Evolutionary conservation across 2,329 filamentous ascomycete species (phyloP).

Genomic region (Beauveria scarabaeidicola): DNA sequence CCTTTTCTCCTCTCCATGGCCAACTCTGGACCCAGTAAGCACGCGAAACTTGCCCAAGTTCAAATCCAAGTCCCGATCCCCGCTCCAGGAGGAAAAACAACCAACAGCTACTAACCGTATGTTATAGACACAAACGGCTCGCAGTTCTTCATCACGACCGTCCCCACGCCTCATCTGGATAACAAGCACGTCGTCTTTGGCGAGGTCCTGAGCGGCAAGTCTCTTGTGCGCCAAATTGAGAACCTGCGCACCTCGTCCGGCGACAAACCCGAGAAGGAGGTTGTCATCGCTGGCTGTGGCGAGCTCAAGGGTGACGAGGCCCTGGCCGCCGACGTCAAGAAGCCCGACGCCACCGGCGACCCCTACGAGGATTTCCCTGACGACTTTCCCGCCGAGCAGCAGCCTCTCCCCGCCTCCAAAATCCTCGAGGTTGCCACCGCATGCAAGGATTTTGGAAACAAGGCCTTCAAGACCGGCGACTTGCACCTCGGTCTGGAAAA

Average conservation of each 20-base stretch:
- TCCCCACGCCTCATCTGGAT: conserved; percentile 89
- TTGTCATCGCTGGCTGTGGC: conserved; percentile 73
- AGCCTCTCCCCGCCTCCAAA: conserved; percentile 56
- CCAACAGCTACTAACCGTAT: conserved; percentile 7
- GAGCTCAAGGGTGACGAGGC: conserved; percentile 69
- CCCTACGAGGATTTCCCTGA: conserved; percentile 94
- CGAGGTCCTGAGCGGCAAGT: conserved; percentile 88
- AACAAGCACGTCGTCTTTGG: conserved; percentile 97
- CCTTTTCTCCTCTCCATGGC: conserved; percentile 96
- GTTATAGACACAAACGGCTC: conserved; percentile 74
- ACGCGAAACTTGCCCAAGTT: not conserved
- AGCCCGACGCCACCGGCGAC: conserved; percentile 75
- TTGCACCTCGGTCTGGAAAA: conserved; percentile 68
- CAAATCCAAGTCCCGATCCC: not conserved
- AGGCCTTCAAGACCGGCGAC: conserved; percentile 78
- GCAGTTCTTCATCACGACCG: conserved; percentile 97
- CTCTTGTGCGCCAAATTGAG: conserved; percentile 81
- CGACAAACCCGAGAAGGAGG: conserved; percentile 72
- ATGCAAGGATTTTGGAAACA: conserved; percentile 88
- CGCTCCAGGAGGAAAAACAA: not conserved
- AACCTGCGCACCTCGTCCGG: conserved; percentile 63
- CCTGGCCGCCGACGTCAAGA: conserved; percentile 56
- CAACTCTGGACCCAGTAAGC: conserved; percentile 80
- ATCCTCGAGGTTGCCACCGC: conserved; percentile 72
- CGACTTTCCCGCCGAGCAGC: conserved; percentile 53